Evolutionary conservation across 1,284 basidiomycete species (phyloP).

Genomic region (Ganoderma multipileum): DNA sequence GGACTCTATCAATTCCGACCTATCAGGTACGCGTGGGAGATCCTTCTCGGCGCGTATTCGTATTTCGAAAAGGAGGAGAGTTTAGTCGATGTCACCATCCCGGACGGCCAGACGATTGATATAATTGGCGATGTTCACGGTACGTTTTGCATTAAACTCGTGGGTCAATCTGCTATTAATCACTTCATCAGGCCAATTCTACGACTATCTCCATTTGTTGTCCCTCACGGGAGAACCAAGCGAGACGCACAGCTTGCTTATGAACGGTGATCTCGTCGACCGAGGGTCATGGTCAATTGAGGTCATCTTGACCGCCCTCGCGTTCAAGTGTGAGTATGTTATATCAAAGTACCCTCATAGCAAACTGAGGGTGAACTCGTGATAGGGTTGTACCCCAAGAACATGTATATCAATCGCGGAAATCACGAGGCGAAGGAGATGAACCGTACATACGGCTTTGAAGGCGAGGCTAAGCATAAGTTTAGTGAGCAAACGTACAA

Average conservation of each 20-base stretch:
- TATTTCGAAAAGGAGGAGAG: conserved; percentile 82
- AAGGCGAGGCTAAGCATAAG: conserved; percentile 96
- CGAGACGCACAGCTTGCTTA: conserved; percentile 84
- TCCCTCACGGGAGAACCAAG: conserved; percentile 87
- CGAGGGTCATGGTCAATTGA: conserved; percentile 98
- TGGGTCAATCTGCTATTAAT: conserved; percentile 10
- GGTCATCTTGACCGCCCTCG: conserved; percentile 93
- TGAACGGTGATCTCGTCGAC: conserved; percentile 98
- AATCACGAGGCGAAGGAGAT: conserved; percentile 98
- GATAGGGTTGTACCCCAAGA: conserved; percentile 86
- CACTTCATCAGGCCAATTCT: conserved; percentile 82
- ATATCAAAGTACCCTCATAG: neutral
- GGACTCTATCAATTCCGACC: neutral
- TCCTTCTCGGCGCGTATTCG: conserved; percentile 87
- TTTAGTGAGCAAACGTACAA: conserved; percentile 93
- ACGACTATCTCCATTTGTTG: conserved; percentile 90
- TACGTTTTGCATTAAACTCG: conserved; percentile 42
- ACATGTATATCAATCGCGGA: conserved; percentile 92
- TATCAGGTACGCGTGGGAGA: conserved; percentile 91
- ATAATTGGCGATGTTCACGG: conserved; percentile 94
- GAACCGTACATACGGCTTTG: conserved; percentile 92
- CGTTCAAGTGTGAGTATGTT: conserved; percentile 85
- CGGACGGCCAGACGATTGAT: conserved; percentile 85
- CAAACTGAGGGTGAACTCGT: conserved; percentile 16
- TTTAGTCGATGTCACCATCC: conserved; percentile 81